Conservation (phyloP, 1,284 basidiomycete genomes). For the Tilletia walkeri region DNA sequence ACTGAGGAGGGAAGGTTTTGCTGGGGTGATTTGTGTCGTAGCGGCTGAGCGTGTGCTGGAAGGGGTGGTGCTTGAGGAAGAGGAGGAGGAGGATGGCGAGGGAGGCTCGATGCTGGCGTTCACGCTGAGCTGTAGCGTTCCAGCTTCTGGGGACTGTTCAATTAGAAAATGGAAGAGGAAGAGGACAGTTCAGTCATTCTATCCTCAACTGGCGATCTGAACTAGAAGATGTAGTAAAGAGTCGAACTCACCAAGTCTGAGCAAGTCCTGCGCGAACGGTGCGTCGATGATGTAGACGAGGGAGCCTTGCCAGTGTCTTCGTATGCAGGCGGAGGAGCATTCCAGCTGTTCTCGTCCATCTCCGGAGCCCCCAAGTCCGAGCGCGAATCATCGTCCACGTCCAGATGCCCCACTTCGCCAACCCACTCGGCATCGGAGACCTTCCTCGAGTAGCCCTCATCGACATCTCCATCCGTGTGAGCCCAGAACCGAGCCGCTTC, state of each 20-base stretch:
- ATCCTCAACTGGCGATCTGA: too few relatives aligned
- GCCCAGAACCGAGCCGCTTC: background rate
- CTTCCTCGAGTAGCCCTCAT: background rate
- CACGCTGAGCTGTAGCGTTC: background rate
- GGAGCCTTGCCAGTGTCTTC: too few relatives aligned
- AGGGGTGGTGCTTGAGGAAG: background rate
- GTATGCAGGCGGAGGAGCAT: conserved; percentile 6
- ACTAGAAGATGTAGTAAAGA: too few relatives aligned
- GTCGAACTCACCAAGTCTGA: conserved; percentile 35
- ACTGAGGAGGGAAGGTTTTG: background rate
- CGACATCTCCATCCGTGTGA: too few relatives aligned
- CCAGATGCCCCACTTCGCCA: background rate
- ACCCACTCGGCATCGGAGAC: background rate
- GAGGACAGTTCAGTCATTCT: too few relatives aligned
- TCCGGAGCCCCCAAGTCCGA: conserved; percentile 16
- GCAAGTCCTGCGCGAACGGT: too few relatives aligned
- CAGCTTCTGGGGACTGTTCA: background rate
- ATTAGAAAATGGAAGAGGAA: conserved; percentile 3
- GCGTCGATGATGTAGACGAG: too few relatives aligned
- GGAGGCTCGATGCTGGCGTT: background rate
- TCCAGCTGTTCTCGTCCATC: conserved; percentile 1
- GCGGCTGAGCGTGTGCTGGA: background rate
- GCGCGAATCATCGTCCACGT: conserved; percentile 9
- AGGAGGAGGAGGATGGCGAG: background rate
- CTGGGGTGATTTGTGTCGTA: background rate